Conservation (phyloP, 1,284 basidiomycete genomes). For the Trametes pubescens region DNA sequence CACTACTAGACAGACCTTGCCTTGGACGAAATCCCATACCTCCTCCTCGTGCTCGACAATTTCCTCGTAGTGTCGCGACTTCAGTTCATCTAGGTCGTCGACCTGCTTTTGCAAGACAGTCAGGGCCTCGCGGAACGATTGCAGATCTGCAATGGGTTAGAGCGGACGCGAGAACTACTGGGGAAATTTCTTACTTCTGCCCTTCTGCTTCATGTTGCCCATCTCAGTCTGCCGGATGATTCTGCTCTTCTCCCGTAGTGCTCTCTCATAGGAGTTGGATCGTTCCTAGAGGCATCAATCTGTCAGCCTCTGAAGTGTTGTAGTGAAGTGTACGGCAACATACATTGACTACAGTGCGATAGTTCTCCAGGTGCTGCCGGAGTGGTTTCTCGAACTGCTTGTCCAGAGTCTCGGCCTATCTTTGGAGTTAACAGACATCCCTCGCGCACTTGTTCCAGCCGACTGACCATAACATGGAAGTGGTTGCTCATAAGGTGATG, state of each 20-base stretch:
- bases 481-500: slow-evolving; percentile 95
- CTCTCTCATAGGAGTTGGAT: slow-evolving; percentile 80
- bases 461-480: slow-evolving; percentile 84
- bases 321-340: background rate
- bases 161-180: background rate
- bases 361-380: slow-evolving; percentile 84
- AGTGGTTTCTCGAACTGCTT: slow-evolving; percentile 92
- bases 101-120: slow-evolving; percentile 88
- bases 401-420: slow-evolving; percentile 84
- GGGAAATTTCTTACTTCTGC: slow-evolving; percentile 69
- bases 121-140: slow-evolving; percentile 87
- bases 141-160: slow-evolving; percentile 66
- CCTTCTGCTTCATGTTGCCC: slow-evolving; percentile 84
- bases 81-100: slow-evolving; percentile 85
- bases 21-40: slow-evolving; percentile 90
- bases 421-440: background rate
- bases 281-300: slow-evolving; percentile 61
- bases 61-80: slow-evolving; percentile 83
- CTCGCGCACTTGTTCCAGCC: background rate
- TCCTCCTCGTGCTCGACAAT: slow-evolving; percentile 94
- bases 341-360: slow-evolving; percentile 77
- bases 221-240: slow-evolving; percentile 91
- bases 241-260: slow-evolving; percentile 82
- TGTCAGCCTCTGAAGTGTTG: background rate
- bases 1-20: slow-evolving; percentile 81